Evolutionary conservation across 2,329 filamentous ascomycete genomes (phyloP).

Genomic region (Microsporum ferrugineum): DNA sequence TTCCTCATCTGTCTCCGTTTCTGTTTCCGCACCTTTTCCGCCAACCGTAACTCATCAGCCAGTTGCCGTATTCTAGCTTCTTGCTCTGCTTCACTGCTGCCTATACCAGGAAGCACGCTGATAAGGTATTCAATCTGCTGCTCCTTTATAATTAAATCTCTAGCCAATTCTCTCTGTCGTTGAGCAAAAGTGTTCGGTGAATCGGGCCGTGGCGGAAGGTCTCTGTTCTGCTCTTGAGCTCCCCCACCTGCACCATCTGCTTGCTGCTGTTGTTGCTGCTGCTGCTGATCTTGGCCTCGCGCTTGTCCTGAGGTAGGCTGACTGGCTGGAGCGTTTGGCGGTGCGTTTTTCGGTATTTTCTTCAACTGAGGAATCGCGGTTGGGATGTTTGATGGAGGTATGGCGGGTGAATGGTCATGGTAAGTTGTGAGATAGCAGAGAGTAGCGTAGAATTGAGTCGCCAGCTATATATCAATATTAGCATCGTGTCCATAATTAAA

Average conservation of each 20-base stretch:
- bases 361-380: slow-evolving; percentile 29
- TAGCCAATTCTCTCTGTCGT: slow-evolving; percentile 38
- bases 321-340: slow-evolving; percentile 14
- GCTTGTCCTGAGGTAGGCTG: slow-evolving; percentile 11
- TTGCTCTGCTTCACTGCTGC: slow-evolving; percentile 35
- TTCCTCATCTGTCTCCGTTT: slow-evolving; percentile 34
- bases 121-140: slow-evolving; percentile 42
- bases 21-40: slow-evolving; percentile 32
- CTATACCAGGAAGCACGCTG: slow-evolving; percentile 36
- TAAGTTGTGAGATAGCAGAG: slow-evolving; percentile 39
- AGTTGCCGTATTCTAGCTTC: slow-evolving; percentile 33
- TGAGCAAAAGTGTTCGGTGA: slow-evolving; percentile 32
- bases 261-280: slow-evolving; percentile 11
- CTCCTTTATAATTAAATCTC: slow-evolving; percentile 40
- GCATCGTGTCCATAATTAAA: neutral
- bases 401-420: slow-evolving; percentile 34
- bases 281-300: slow-evolving; percentile 15
- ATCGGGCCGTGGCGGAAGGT: slow-evolving; percentile 24
- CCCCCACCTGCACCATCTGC: neutral
- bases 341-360: slow-evolving; percentile 32
- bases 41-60: slow-evolving; percentile 34
- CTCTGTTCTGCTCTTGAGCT: neutral
- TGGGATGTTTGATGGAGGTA: slow-evolving; percentile 22
- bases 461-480: slow-evolving; percentile 24
- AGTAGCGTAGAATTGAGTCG: slow-evolving; percentile 42